A percentile compares a stretch with the other conserved stretches of the same genome.
These are phyloP conservation scores for Reticulascus tulasneorum DNA, from an alignment of 2,329 filamentous ascomycete species.

Conservation along the genomic window DNA sequence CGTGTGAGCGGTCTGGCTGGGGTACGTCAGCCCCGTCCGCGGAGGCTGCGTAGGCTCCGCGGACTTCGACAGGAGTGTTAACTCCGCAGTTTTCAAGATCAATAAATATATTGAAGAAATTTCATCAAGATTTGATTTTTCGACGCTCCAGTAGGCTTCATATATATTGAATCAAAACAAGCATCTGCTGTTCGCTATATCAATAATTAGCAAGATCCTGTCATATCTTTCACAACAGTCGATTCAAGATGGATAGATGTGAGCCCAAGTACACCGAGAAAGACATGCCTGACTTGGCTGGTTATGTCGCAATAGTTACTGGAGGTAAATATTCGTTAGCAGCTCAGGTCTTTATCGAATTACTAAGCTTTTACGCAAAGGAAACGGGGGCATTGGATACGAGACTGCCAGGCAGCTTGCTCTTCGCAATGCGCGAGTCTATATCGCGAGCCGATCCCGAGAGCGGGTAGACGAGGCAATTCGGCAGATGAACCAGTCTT, in stretches of 20 bases:
- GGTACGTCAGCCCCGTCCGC: too few species aligned
- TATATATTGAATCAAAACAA: too few species aligned
- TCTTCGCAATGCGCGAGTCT: conserved; percentile 15
- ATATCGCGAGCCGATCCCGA: conserved; percentile 17
- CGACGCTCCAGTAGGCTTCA: too few species aligned
- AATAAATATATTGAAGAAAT: too few species aligned
- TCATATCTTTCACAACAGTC: too few species aligned
- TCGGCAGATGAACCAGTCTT: conserved; percentile 9
- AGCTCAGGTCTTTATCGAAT: background rate
- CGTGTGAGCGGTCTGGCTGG: too few species aligned
- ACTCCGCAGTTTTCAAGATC: too few species aligned
- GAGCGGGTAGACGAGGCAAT: conserved; percentile 18
- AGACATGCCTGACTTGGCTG: conserved; percentile 16
- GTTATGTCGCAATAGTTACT: conserved; percentile 19
- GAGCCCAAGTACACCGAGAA: conserved; percentile 6
- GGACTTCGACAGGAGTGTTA: too few species aligned
- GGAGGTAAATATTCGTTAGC: conserved; percentile 13
- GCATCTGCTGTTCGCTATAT: too few species aligned
- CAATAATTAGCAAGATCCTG: too few species aligned
- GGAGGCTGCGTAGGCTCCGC: too few species aligned
- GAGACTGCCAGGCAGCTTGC: conserved; percentile 18
- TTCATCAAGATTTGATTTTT: too few species aligned
- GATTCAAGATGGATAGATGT: background rate
- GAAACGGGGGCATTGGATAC: conserved; percentile 19
- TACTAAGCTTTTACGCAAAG: conserved; percentile 1